Conservation (phyloP, 2,329 filamentous ascomycete genomes). For the Xylariaceae sp. region DNA sequence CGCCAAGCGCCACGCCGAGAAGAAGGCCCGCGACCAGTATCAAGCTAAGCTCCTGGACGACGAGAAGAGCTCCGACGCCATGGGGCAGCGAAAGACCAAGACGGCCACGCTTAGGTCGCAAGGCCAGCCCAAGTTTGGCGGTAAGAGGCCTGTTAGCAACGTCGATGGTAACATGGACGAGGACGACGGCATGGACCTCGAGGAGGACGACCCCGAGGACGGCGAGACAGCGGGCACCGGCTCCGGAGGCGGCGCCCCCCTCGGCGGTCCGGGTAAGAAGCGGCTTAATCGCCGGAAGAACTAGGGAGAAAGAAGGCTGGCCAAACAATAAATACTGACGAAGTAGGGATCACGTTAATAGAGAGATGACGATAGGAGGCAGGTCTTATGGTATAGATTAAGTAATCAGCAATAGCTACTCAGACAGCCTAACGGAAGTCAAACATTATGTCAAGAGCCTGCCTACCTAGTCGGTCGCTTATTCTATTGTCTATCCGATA, state of each 20-base stretch:
- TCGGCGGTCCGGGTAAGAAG: conserved; percentile 43
- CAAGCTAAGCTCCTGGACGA: conserved; percentile 50
- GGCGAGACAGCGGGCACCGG: conserved; percentile 37
- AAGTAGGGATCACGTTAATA: too few relatives aligned
- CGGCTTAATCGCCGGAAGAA: conserved; percentile 54
- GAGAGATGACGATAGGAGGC: too few relatives aligned
- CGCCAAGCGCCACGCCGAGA: conserved; percentile 49
- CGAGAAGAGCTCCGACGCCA: conserved; percentile 31
- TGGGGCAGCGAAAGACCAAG: conserved; percentile 23
- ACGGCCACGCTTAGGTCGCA: conserved; percentile 17
- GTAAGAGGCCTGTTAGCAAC: conserved; percentile 35
- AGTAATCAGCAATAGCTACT: too few relatives aligned
- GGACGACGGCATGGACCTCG: conserved; percentile 55
- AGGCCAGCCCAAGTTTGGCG: conserved; percentile 23
- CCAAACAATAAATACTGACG: too few relatives aligned
- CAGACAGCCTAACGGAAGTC: too few relatives aligned
- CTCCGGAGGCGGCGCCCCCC: conserved; percentile 35
- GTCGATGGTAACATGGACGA: conserved; percentile 36
- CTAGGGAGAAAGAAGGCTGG: too few relatives aligned
- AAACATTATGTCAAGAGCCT: too few relatives aligned
- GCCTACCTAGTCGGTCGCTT: too few relatives aligned
- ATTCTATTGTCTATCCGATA: too few relatives aligned
- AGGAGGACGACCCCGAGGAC: conserved; percentile 48
- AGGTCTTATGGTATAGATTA: too few relatives aligned
- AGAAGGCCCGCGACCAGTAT: conserved; percentile 45